phyloP scores from a whole-genome alignment of 495 filamentous ascomycete species.

The Hypoxylon crocopeplum region DNA sequence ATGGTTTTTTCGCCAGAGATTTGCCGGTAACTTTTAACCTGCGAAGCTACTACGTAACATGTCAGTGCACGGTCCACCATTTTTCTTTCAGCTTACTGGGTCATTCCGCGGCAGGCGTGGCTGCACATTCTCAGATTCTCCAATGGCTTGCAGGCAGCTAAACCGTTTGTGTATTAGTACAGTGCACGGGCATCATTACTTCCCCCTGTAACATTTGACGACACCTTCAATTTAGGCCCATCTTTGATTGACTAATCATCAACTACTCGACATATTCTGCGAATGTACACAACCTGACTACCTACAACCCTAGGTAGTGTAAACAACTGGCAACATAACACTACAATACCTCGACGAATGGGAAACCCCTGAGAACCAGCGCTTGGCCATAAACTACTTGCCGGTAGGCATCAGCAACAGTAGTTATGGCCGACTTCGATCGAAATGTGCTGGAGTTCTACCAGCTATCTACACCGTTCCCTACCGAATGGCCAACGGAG shows the following conservation, averaged over 20 bases:
- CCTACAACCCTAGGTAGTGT: no score
- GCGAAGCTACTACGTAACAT: conserved; percentile 17
- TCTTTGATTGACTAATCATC: no score
- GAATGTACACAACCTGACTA: no score
- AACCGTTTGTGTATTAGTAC: background rate
- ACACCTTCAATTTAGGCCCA: no score
- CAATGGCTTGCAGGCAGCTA: background rate
- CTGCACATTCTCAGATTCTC: no score
- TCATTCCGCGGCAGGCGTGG: no score
- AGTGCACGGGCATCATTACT: no score
- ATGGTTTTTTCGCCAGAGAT: conserved; percentile 24
- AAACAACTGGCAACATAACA: no score
- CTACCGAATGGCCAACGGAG: conserved; percentile 84
- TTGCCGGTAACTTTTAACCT: conserved; percentile 13
- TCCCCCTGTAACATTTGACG: no score
- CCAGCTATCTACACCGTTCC: conserved; percentile 79
- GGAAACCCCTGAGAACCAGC: conserved; percentile 12
- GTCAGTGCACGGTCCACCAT: background rate
- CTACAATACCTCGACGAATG: conserved; percentile 12
- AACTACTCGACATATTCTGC: no score
- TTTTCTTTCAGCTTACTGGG: no score
- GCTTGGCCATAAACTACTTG: conserved; percentile 16
- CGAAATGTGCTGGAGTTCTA: conserved; percentile 86
- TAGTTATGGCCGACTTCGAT: conserved; percentile 66
- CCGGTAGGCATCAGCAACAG: conserved; percentile 10